A percentile compares a stretch with the other conserved stretches of the same genome.
Conservation (phyloP, 2,329 filamentous ascomycete species). For the Diplodia sapinea region DNA sequence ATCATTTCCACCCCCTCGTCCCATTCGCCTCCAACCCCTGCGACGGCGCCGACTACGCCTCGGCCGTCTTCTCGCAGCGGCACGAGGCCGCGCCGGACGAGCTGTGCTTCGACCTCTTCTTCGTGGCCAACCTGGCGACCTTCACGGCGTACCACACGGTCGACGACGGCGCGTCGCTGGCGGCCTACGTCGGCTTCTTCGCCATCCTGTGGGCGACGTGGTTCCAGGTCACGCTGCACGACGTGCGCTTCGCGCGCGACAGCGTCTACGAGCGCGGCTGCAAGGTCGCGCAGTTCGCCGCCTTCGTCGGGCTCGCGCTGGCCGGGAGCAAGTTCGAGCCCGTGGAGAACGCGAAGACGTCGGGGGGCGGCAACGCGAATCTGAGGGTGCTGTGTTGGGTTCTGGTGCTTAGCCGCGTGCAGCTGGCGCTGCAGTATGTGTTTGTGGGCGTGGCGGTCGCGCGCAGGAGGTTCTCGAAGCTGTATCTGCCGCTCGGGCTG, state of each 20-base stretch:
- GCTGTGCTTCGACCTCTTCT: slow-evolving; percentile 47
- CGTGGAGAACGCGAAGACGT: neutral
- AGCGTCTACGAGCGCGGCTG: slow-evolving; percentile 47
- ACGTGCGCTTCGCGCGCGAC: slow-evolving; percentile 49
- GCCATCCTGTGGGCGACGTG: slow-evolving; percentile 47
- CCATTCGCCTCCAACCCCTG: slow-evolving; percentile 46
- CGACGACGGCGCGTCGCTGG: slow-evolving; percentile 42
- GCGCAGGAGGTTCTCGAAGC: slow-evolving; percentile 40
- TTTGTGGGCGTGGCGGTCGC: slow-evolving; percentile 43
- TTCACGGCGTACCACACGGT: slow-evolving; percentile 50
- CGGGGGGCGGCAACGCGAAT: slow-evolving; percentile 36
- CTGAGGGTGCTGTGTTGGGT: slow-evolving; percentile 46
- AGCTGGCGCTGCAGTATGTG: slow-evolving; percentile 43
- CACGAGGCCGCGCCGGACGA: slow-evolving; percentile 49
- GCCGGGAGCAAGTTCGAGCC: slow-evolving; percentile 46
- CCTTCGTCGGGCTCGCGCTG: slow-evolving; percentile 47
- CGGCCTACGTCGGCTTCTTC: slow-evolving; percentile 49
- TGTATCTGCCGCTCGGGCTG: slow-evolving; percentile 43
- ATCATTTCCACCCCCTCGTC: slow-evolving; percentile 43
- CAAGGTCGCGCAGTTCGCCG: slow-evolving; percentile 47
- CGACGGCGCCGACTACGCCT: slow-evolving; percentile 44
- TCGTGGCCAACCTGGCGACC: slow-evolving; percentile 47
- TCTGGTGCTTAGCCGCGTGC: slow-evolving; percentile 43
- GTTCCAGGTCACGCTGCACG: slow-evolving; percentile 49
- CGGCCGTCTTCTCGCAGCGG: slow-evolving; percentile 46